Evolutionary conservation across 192 early-diverging fungal genomes (phyloP), one percentile per base, ranked within the genome.

Genomic region (Funneliformis geosporum): DNA sequence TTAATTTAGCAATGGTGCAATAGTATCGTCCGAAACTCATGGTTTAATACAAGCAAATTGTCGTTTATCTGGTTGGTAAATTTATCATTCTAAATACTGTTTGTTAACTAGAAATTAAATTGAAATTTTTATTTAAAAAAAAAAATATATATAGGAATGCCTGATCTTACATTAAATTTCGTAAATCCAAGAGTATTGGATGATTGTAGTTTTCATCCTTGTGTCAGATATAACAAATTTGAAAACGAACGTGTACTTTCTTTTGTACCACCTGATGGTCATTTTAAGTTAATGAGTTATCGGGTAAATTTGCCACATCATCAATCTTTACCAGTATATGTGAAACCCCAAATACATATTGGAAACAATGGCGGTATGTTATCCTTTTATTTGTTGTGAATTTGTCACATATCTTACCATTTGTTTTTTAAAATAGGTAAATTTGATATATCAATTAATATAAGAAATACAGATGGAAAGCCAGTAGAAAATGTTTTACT

Each of bases 211-310:
- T 95, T 99, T 82, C 97, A 99, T 84, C 95, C 95, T 2, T 96
- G 95, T 76, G 96, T 99, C 9, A 85, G 93, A 80, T 87, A 91
- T 76, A 86, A 87, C 60, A 93, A 93, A 73, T 98, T 92, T 88
- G 93, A 95, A 64, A 85, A 85, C 40, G 95, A 97, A 61, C 87
- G 91, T 27, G 81, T 90, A 4, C 82, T 99, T 14, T 95, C 92
- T 5, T 99, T 97, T 90, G 89, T 99, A 8, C 97, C 97, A 10
- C 97, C 97, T 9, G 96, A 99, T 83, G 96, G 96, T 8, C 88
- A 89, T 67, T 97, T 97, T 83, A 94, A 91, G 78, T 87, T 99
- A 12, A 91, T 95, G 90, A 90, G 89, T n/a, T 96, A 95, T 76
- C 92, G 93, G 9, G 86, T 92, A 12, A 87, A 87, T 72, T 50